Base-by-base conservation (phyloP, 768 basidiomycete genomes). In the Lactarius hatsudake region DNA sequence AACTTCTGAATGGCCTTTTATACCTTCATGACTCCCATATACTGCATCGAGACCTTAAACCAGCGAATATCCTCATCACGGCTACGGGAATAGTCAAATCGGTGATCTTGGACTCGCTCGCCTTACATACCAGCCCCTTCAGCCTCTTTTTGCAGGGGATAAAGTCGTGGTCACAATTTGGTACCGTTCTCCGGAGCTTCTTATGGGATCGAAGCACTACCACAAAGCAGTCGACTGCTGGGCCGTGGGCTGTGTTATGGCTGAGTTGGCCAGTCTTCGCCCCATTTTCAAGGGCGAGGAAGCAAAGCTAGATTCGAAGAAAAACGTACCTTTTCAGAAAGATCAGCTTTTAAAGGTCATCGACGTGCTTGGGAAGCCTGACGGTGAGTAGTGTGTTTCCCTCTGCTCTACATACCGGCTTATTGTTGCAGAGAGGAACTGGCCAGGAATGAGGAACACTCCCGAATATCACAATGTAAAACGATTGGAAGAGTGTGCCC, bases 261-360 rank as follows among this genome's bases (percentile, higher is more conserved):
- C 96, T 1, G 97, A 99, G 78, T 79, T 99, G 23, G 88, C 97
- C 2, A 94, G 93, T 68, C 78, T 98, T 56, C 81, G 96, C 28
- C 97, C 97, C 1, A 98, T 99, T 70, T 98, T 98, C 82, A 99
- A 99, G 75, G 97, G 96, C 13, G 97, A 99, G 76, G 97, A 98
- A 78, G 97, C 97, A 1, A 98, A 99, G 76, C 77, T 98, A 53
- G 97, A 98, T 75, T 87, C 89, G 34, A 96, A 98, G 82, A 98
- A 98, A 82, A 94, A 93, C 66, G 89, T 98, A 0, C 97, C 97
- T 0, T 99, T 98, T 76, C 97, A 99, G 75, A 83, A 89, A 64
- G 97, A 98, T 76, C 97, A 99, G 73, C 82, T 98, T 66, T 78
- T 92, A 32, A 96, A 94, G 78, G 97, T 99, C n/a, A 90, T 98